These are phyloP conservation scores for Fraxinus xanthoxyloides DNA, from an alignment of 305 asterid species.

Conservation along the genomic window DNA sequence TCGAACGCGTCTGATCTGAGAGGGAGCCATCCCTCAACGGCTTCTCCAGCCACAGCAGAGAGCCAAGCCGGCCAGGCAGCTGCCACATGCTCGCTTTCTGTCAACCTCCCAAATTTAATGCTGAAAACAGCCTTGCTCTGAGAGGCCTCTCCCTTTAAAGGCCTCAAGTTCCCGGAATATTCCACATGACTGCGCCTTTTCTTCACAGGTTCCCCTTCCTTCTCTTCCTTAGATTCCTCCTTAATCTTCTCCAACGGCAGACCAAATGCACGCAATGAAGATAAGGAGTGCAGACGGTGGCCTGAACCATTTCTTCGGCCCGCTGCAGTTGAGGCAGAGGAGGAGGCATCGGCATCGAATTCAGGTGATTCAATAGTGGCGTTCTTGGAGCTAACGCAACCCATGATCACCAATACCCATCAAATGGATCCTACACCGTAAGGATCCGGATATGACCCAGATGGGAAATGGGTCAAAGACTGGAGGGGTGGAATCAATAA, in stretches of 20 bases:
- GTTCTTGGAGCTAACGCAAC: conserved; percentile 89
- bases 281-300: conserved; percentile 24
- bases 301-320: conserved; percentile 24
- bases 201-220: conserved; percentile 30
- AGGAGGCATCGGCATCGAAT: conserved; percentile 25
- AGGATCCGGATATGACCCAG: conserved; percentile 32
- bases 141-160: conserved; percentile 30
- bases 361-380: conserved; percentile 42
- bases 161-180: conserved; percentile 22
- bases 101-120: conserved; percentile 54
- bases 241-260: conserved; percentile 40
- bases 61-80: conserved; percentile 97
- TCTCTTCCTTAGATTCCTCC: conserved; percentile 51
- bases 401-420: conserved; percentile 93
- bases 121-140: conserved; percentile 38
- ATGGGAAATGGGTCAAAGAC: conserved; percentile 37
- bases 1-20: conserved; percentile 61
- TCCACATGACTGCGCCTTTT: conserved; percentile 17
- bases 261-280: conserved; percentile 28
- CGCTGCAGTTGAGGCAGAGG: conserved; percentile 22
- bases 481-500: conserved; percentile 28
- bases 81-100: conserved; percentile 58
- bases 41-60: conserved; percentile 76
- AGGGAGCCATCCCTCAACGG: conserved; percentile 86
- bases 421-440: conserved; percentile 34